A percentile compares a stretch with the other conserved stretches of the same genome.
Conservation (phyloP, 2,329 filamentous ascomycete species). For the Phialemonium atrogriseum region DNA sequence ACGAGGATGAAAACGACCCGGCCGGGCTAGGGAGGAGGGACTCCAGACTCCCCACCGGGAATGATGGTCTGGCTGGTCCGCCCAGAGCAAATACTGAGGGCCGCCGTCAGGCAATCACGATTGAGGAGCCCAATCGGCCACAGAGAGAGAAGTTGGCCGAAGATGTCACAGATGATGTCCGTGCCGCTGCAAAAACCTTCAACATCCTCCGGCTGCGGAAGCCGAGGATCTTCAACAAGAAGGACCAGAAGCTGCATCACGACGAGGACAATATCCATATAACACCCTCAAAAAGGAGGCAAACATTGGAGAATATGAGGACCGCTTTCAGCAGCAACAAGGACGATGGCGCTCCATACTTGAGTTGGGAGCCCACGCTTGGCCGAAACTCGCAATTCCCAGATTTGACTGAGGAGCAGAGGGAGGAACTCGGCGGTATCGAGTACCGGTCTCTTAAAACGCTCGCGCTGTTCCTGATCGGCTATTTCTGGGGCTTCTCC, state of each 20-base stretch:
- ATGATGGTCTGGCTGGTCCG: constrained; percentile 13
- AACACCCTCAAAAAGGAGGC: constrained; percentile 21
- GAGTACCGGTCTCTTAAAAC: constrained; percentile 91
- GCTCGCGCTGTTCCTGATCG: constrained; percentile 65
- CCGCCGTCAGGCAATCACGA: constrained; percentile 51
- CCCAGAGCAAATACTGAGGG: constrained; percentile 11
- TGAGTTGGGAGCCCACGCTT: constrained; percentile 89
- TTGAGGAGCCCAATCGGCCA: constrained; percentile 53
- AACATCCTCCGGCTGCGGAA: constrained; percentile 35
- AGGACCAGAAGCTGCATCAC: constrained; percentile 28
- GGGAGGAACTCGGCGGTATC: constrained; percentile 91
- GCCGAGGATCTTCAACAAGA: constrained; percentile 28
- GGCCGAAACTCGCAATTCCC: constrained; percentile 90
- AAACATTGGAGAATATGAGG: constrained; percentile 52
- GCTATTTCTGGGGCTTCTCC: constrained; percentile 80
- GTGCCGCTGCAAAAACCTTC: constrained; percentile 29
- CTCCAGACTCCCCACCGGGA: too few relatives aligned
- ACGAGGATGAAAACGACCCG: constrained; percentile 24
- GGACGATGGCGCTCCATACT: constrained; percentile 64
- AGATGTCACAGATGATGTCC: constrained; percentile 32
- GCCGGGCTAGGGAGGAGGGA: too few relatives aligned
- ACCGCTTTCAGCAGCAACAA: constrained; percentile 46
- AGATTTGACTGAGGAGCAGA: constrained; percentile 78
- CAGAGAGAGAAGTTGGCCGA: constrained; percentile 28
- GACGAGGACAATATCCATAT: constrained; percentile 22